Base-by-base conservation (phyloP, 306 rosid species). In the Trifolium fragiferum region DNA sequence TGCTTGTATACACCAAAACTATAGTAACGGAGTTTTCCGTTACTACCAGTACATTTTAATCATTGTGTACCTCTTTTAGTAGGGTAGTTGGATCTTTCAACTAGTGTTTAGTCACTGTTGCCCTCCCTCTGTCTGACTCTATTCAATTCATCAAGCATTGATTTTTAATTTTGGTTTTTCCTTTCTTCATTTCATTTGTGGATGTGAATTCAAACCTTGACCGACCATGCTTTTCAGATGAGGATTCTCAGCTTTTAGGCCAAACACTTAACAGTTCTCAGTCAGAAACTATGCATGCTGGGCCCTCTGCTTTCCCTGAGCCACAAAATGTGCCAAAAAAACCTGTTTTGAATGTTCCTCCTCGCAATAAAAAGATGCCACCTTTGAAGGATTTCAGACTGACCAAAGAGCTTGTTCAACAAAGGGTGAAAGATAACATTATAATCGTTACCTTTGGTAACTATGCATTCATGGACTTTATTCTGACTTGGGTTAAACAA, bases 401-500 rank as follows among this genome's bases (percentile, higher is more conserved):
- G 76, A 86, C 89, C 80, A 86, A 90, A 80, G 89, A 94, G 66
- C 80, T 94, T 54, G 86, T 94, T 78, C 87, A 88, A 60, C 80
- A 82, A 82, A 86, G 96, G 84, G 97, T 88, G 81, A 82, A 90
- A 82, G 93, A 92, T 70, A 92, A 94, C 51, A 46, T 90, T 41
- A 75, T 94, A 66, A 87, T 94, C 55, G 93, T 94, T 80, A 92
- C 97, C 21, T 94, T 94, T 73, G 99, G 99, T 47, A 94, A 94
- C 88, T 90, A 87, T 73, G 99, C 99, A n/a, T 94, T 94, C 82
- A 90, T 92, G 96, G 99, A 90, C 82, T 94, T 94, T 43, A 92
- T 94, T 83, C 70, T 92, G 71, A 84, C 90, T 59, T 94, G 99
- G 99, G 99, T 86, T 82, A 87, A 86, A 69, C 99, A 90, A 82